Evolutionary conservation across 768 basidiomycete genomes (phyloP).

Genomic region (Rhodotorula graminis): DNA sequence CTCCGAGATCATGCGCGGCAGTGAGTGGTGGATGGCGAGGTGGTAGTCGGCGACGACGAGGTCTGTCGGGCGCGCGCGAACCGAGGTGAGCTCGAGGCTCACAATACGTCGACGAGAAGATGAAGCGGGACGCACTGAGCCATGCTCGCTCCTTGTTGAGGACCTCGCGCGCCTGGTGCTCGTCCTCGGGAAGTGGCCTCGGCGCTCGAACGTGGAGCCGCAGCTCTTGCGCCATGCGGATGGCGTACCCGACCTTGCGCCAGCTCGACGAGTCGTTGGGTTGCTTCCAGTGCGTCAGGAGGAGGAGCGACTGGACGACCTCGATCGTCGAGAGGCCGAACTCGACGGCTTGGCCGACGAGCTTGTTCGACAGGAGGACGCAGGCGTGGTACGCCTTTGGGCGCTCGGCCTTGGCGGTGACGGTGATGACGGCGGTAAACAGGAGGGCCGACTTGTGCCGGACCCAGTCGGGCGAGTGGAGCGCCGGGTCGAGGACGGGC

Average conservation of each 20-base stretch:
- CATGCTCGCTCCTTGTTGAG: background rate
- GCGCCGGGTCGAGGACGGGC: background rate
- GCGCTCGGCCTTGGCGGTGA: background rate
- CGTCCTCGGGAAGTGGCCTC: background rate
- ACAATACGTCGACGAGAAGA: background rate
- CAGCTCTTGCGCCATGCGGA: slow-evolving; percentile 2
- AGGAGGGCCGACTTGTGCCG: background rate
- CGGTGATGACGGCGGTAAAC: background rate
- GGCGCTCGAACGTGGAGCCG: background rate
- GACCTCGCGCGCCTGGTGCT: background rate
- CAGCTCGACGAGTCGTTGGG: background rate
- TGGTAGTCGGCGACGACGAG: slow-evolving; percentile 8
- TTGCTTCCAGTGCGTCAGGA: background rate
- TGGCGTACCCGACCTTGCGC: slow-evolving; percentile 1
- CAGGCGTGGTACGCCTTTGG: background rate
- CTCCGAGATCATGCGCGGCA: slow-evolving; percentile 2
- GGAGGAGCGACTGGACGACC: slow-evolving; percentile 1
- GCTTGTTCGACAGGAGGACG: background rate
- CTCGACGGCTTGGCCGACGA: background rate
- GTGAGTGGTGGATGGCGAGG: background rate
- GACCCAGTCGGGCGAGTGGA: background rate
- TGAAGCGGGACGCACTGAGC: background rate
- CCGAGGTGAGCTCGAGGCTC: no score
- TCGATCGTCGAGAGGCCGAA: background rate
- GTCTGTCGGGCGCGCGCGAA: background rate